Evolutionary conservation across 495 filamentous ascomycete species (phyloP).

Genomic region (Hypoxylon perforatum): DNA sequence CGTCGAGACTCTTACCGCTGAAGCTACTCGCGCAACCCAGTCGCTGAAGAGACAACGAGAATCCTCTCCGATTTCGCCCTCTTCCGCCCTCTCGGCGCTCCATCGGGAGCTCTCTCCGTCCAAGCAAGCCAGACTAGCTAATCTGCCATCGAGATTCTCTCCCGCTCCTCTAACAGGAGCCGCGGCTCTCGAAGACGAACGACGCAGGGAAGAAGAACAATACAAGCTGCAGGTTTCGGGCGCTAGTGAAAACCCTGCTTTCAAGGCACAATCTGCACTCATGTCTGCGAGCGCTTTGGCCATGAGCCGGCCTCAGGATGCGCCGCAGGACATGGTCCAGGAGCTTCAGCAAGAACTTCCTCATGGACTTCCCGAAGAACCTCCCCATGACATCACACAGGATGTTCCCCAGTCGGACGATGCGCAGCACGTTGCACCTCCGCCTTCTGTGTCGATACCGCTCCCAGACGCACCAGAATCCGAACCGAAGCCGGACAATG

Average conservation of each 20-base stretch:
- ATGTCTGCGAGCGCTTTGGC: conserved; percentile 60
- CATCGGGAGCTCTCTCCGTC: conserved; percentile 59
- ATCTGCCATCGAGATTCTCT: conserved; percentile 58
- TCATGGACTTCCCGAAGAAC: conserved; percentile 20
- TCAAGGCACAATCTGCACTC: conserved; percentile 64
- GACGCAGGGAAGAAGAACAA: conserved; percentile 60
- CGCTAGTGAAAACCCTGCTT: conserved; percentile 63
- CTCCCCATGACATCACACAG: conserved; percentile 31
- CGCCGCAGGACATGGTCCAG: conserved; percentile 42
- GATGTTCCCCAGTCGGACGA: conserved; percentile 33
- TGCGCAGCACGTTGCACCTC: conserved; percentile 29
- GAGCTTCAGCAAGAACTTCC: conserved; percentile 32
- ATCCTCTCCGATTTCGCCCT: conserved; percentile 55
- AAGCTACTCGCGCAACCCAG: conserved; percentile 46
- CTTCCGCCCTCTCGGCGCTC: conserved; percentile 48
- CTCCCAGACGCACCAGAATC: conserved; percentile 41
- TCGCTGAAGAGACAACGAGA: conserved; percentile 63
- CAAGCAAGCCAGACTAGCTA: conserved; percentile 62
- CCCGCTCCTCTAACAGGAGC: conserved; percentile 63
- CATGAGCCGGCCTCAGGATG: conserved; percentile 64
- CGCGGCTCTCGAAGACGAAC: conserved; percentile 67
- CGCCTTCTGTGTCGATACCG: conserved; percentile 48
- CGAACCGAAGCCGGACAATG: conserved; percentile 48
- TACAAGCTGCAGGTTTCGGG: conserved; percentile 49
- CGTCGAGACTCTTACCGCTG: conserved; percentile 48